Conservation (phyloP, 2,329 filamentous ascomycete species). For the Pyrenochaeta sp. region DNA sequence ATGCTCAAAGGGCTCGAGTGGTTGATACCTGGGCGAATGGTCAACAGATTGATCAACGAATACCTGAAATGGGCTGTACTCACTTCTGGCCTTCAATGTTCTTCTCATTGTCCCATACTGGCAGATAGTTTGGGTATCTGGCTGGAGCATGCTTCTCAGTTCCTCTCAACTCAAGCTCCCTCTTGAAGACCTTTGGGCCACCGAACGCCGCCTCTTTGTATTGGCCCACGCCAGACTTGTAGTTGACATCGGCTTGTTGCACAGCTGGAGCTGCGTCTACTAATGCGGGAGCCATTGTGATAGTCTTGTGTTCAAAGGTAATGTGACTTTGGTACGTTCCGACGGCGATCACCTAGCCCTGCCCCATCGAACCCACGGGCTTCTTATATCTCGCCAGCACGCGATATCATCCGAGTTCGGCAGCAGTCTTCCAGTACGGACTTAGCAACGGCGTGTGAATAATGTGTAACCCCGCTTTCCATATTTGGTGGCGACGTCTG, state of each 20-base stretch:
- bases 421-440: slow-evolving; percentile 6
- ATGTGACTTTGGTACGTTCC: background rate
- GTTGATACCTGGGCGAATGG: slow-evolving; percentile 62
- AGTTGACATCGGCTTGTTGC: slow-evolving; percentile 31
- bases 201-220: slow-evolving; percentile 54
- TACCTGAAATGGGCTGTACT: background rate
- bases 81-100: slow-evolving; percentile 8
- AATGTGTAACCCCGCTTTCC: slow-evolving; percentile 18
- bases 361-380: background rate
- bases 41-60: no score
- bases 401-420: slow-evolving; percentile 5
- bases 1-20: slow-evolving; percentile 74
- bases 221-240: slow-evolving; percentile 44
- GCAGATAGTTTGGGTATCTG: slow-evolving; percentile 76
- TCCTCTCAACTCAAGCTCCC: slow-evolving; percentile 62
- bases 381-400: slow-evolving; percentile 22
- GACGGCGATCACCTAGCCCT: slow-evolving; percentile 1
- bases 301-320: background rate
- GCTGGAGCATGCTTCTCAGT: slow-evolving; percentile 62
- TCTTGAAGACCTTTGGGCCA: slow-evolving; percentile 53
- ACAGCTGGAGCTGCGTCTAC: slow-evolving; percentile 43
- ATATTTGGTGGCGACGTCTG: slow-evolving; percentile 10
- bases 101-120: slow-evolving; percentile 71
- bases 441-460: slow-evolving; percentile 7
- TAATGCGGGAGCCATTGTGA: slow-evolving; percentile 53